Percentiles rank a stretch among this genome's conserved stretches.
Conservation (phyloP, 2,329 filamentous ascomycete species). For the Cladophialophora chaetospira region DNA sequence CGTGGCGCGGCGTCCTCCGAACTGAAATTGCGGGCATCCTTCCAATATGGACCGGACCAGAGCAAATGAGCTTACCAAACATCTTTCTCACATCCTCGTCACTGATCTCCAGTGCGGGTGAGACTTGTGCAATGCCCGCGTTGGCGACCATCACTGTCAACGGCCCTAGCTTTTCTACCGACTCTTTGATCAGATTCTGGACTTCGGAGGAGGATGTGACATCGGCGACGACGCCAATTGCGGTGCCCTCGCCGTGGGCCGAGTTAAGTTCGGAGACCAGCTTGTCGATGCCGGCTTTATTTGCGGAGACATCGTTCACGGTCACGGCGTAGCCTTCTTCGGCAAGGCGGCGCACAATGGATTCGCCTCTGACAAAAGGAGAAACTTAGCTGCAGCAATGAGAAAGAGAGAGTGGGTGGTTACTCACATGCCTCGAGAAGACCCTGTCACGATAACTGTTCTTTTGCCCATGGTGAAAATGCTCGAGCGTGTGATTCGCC, state of each 20-base stretch:
- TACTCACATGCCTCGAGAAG: conserved; percentile 44
- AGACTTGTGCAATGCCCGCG: conserved; percentile 63
- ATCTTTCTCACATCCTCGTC: conserved; percentile 60
- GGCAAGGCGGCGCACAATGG: conserved; percentile 61
- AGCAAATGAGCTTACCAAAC: too few relatives aligned
- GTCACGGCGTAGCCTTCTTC: conserved; percentile 67
- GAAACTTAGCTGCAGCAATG: not conserved
- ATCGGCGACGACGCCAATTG: conserved; percentile 61
- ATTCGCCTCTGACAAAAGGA: conserved; percentile 33
- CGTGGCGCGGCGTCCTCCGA: too few relatives aligned
- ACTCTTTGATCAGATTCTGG: conserved; percentile 53
- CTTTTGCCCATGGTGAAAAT: conserved; percentile 25
- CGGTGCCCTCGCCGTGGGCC: conserved; percentile 32
- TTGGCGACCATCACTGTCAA: conserved; percentile 59
- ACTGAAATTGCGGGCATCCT: too few relatives aligned
- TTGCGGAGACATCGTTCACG: conserved; percentile 62
- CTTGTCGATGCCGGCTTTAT: conserved; percentile 55
- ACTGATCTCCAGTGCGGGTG: conserved; percentile 57
- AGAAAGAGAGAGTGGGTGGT: not conserved
- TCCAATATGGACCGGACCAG: too few relatives aligned
- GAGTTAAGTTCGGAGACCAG: conserved; percentile 37
- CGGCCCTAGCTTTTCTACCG: conserved; percentile 57
- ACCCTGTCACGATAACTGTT: conserved; percentile 45
- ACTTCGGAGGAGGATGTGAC: conserved; percentile 61
- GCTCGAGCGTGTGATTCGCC: too few relatives aligned